Conservation (phyloP, 495 filamentous ascomycete genomes). For the Talaromyces trachyspermus region DNA sequence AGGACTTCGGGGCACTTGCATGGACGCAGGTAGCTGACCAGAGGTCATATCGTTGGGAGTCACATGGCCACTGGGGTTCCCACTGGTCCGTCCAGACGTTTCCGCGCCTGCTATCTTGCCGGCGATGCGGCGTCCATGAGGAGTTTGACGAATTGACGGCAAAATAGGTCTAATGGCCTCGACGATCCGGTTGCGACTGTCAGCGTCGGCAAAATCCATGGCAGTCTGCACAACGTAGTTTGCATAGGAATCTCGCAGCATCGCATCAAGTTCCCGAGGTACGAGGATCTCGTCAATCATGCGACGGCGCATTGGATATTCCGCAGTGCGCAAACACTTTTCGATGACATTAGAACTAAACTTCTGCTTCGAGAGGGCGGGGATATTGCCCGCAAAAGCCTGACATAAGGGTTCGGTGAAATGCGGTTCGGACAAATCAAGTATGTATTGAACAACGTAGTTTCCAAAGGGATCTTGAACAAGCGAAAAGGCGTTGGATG, state of each 20-base stretch:
- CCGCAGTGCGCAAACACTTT: conserved; percentile 84
- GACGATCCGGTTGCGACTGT: conserved; percentile 63
- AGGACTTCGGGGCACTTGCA: conserved; percentile 26
- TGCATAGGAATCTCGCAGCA: conserved; percentile 84
- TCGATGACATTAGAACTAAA: conserved; percentile 99
- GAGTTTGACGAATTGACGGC: conserved; percentile 73
- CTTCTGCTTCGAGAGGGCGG: conserved; percentile 84
- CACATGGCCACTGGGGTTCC: conserved; percentile 27
- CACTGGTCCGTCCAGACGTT: conserved; percentile 26
- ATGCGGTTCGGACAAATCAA: conserved; percentile 74
- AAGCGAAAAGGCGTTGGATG: conserved; percentile 67
- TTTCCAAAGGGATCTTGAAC: conserved; percentile 98
- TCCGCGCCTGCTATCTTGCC: conserved; percentile 61
- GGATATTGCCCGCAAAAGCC: conserved; percentile 67
- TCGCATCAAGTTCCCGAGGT: conserved; percentile 69
- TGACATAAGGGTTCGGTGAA: conserved; percentile 82
- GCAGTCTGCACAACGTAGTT: conserved; percentile 99
- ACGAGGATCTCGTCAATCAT: conserved; percentile 78
- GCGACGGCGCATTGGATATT: conserved; percentile 58
- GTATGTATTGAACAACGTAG: conserved; percentile 97
- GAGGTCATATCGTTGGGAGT: conserved; percentile 33
- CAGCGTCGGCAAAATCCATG: conserved; percentile 70
- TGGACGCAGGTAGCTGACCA: conserved; percentile 24
- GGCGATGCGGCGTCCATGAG: conserved; percentile 86
- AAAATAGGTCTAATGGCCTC: conserved; percentile 79